Conservation (phyloP, 192 early-diverging fungal species). For the Coemansia reversa region DNA sequence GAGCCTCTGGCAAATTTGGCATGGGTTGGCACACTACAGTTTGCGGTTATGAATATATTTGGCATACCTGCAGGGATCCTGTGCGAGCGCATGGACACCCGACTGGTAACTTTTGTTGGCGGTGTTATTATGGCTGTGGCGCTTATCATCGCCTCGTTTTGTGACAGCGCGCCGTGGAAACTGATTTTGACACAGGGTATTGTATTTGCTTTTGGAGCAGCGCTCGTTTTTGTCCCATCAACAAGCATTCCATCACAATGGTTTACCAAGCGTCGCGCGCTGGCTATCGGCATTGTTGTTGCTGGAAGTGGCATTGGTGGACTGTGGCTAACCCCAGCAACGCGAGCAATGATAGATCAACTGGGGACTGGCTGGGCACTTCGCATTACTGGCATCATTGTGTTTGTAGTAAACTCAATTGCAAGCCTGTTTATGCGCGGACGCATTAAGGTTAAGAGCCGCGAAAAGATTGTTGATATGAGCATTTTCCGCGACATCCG, state of each 20-base stretch:
- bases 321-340: slow-evolving; percentile 54
- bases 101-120: slow-evolving; percentile 52
- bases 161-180: slow-evolving; percentile 58
- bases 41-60: slow-evolving; percentile 51
- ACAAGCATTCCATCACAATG: slow-evolving; percentile 59
- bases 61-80: slow-evolving; percentile 54
- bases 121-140: slow-evolving; percentile 54
- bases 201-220: slow-evolving; percentile 50
- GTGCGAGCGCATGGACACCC: slow-evolving; percentile 55
- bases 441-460: slow-evolving; percentile 10
- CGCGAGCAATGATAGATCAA: slow-evolving; percentile 42
- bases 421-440: slow-evolving; percentile 50
- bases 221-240: slow-evolving; percentile 54
- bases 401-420: slow-evolving; percentile 44
- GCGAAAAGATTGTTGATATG: slow-evolving; percentile 51
- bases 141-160: slow-evolving; percentile 59
- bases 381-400: slow-evolving; percentile 52
- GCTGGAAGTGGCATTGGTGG: slow-evolving; percentile 60
- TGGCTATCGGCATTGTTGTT: slow-evolving; percentile 56
- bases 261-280: slow-evolving; percentile 52
- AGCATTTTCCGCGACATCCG: slow-evolving; percentile 44
- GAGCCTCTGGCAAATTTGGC: slow-evolving; percentile 52
- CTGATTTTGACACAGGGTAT: slow-evolving; percentile 61
- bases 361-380: slow-evolving; percentile 59
- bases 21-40: slow-evolving; percentile 57